Evolutionary conservation across 2,329 filamentous ascomycete species (phyloP), one percentile per base, ranked within the genome.

Genomic region (Aureobasidium pullulans): DNA sequence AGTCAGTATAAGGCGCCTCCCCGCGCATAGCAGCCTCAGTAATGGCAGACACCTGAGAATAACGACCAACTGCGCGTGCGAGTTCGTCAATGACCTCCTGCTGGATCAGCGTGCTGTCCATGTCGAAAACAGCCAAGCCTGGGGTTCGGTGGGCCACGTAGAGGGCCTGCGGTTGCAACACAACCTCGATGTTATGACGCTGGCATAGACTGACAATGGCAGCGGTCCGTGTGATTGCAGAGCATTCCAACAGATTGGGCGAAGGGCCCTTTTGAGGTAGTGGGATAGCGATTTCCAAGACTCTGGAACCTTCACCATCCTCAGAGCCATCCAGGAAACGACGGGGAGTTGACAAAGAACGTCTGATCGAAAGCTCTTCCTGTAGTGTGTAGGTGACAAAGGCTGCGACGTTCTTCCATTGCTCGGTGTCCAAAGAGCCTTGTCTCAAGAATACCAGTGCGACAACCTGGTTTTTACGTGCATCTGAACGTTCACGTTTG

Each of bases 31-130:
- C 93, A 36, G 91, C 87, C 61, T 87, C 87, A 0, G 94, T 99
- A 66, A 99, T 97, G 67, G 87, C 81, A 9, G 90, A 88, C 40
- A 99, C 93, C 67, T 89, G 79, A 57, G 85, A 85, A 62, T 73
- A 72, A 34, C 66, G 61, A 56, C 90, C 89, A 2, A 96, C 84
- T 39, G 88, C 88, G 57, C 88, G 85, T 4, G 94, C 94, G 60
- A 99, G 86, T 68, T 97, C 86, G 73, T 99, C 94, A 70, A 99
- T 97, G 62, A 96, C 92, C 76, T 99, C 94, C 73, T 99, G 92
- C 57, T 93, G 88, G 71, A 99, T 97, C 62, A 99, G 82, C 0
- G 94, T 99, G 73, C 88, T 94, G 76, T 99, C 94, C 94, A 99
- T 99, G 73, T 99, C 94, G 69, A 99, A 99, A 34, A 96, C 90